Base-by-base conservation (phyloP, 108 stramenopile genomes). In the Pseudonitzschia multistriata region DNA sequence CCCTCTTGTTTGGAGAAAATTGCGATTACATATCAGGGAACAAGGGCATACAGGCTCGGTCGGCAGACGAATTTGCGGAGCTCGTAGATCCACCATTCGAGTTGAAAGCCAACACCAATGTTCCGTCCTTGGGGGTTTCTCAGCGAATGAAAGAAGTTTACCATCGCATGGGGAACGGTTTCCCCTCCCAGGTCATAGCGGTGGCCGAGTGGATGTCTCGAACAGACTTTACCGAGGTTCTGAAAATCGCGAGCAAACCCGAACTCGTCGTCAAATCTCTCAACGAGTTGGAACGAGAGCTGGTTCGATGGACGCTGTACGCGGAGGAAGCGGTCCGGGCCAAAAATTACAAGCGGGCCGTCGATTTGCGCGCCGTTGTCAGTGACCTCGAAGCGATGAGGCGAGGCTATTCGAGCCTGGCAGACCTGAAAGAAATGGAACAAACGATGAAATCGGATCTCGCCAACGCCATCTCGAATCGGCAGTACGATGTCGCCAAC, bases 1-100 rank as follows among this genome's bases (percentile, higher is more conserved):
- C 71, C 2, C 57, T n/a, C 8, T 59, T 59, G 28, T 59, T 59
- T 35, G 57, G 57, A 14, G 33, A 59, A 59, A 59, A 7, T 30
- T 59, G 10, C 33, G 3, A 4, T 14, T n/a, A 55, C 4, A 55
- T 67, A 14, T 53, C 70, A 19, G 66, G 55, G 64, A 67, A 62
- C 61, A 69, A 61, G 21, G 66, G 63, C 66, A 65, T 57, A 1
- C 56, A 53, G 8, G 71, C 71, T 2, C 50, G 50, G 4, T 35
- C 74, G 24, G 77, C 71, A 19, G 49, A 8, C 1, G 77, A 78
- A 48, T 78, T 78, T 53, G 71, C 71, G 14, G 71, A 78, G 11
- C 69, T 78, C 0, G n/a, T 66, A 33, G 71, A 72, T 8, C 70
- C 64, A 17, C 47, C 77, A 19, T 66, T 37, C 49, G 37, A 42